A percentile compares a stretch with the other conserved stretches of the same genome.
Conservation (phyloP, 2,329 filamentous ascomycete genomes). For the Didymella glomerata region DNA sequence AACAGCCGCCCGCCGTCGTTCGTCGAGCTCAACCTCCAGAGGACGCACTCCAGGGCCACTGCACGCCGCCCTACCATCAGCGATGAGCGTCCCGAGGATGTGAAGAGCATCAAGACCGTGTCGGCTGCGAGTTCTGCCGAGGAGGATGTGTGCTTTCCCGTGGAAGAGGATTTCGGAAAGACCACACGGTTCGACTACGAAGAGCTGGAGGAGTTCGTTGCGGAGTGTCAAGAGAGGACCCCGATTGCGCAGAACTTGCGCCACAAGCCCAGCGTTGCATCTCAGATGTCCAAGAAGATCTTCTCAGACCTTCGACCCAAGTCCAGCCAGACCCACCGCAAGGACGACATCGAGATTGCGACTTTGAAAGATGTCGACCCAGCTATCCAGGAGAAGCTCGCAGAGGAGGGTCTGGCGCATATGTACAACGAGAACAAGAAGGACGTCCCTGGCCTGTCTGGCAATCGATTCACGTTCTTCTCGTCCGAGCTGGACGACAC, state of each 20-base stretch:
- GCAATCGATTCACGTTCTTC: conserved; percentile 94
- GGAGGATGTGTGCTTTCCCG: conserved; percentile 88
- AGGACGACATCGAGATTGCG: conserved; percentile 47
- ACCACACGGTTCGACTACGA: conserved; percentile 90
- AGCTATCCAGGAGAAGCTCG: conserved; percentile 56
- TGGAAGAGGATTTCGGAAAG: conserved; percentile 74
- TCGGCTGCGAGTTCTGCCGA: conserved; percentile 76
- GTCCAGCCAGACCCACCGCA: conserved; percentile 45
- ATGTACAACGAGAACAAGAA: conserved; percentile 44
- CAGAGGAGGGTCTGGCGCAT: conserved; percentile 49
- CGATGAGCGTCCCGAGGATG: conserved; percentile 65
- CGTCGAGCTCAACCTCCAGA: conserved; percentile 68
- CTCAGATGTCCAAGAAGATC: conserved; percentile 60
- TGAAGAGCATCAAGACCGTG: conserved; percentile 67
- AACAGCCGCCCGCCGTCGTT: conserved; percentile 65
- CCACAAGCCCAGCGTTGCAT: conserved; percentile 46
- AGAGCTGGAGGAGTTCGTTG: conserved; percentile 90
- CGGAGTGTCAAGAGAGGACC: conserved; percentile 61
- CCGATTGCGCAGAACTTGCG: conserved; percentile 55
- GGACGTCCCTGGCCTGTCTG: conserved; percentile 56
- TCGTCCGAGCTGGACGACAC: conserved; percentile 94
- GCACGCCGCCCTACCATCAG: conserved; percentile 67
- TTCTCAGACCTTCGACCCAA: conserved; percentile 69
- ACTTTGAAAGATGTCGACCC: conserved; percentile 41
- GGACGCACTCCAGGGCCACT: conserved; percentile 75